Evolutionary conservation across 139 green algal species (phyloP).

Genomic region (Chlorella sp.): DNA sequence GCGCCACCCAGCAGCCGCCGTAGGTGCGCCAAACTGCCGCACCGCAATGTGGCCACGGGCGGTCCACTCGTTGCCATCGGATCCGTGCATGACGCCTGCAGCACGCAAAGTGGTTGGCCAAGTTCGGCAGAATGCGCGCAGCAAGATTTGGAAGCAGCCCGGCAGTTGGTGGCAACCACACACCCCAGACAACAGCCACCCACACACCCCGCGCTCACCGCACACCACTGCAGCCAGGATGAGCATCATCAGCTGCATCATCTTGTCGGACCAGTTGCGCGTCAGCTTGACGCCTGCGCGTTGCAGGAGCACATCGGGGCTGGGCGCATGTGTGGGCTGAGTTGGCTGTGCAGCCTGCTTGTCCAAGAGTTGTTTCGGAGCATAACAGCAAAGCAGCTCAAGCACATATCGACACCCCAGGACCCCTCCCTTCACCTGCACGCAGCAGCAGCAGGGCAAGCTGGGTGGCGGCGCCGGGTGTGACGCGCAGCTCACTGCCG

Average conservation of each 20-base stretch:
- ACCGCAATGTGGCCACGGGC: constrained; percentile 43
- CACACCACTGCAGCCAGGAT: constrained; percentile 44
- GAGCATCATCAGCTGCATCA: constrained; percentile 57
- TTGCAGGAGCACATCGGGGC: not conserved
- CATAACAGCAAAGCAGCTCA: not conserved
- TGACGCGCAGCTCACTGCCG: constrained; percentile 24
- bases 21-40: too few species aligned
- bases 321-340: not conserved
- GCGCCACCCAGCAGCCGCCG: too few species aligned
- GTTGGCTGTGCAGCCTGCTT: not conserved
- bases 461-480: constrained; percentile 44
- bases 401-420: not conserved
- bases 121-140: not conserved
- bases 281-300: constrained; percentile 51
- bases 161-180: too few species aligned
- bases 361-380: not conserved
- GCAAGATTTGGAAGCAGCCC: too few species aligned
- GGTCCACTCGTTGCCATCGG: constrained; percentile 33
- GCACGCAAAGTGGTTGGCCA: not conserved
- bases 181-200: too few species aligned
- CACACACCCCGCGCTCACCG: constrained; percentile 7
- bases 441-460: constrained; percentile 51
- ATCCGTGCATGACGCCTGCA: constrained; percentile 56
- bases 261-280: constrained; percentile 48
- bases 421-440: not conserved